phyloP scores from a whole-genome alignment of 257 asterid species.

The Fraxinus quadrangulata region DNA sequence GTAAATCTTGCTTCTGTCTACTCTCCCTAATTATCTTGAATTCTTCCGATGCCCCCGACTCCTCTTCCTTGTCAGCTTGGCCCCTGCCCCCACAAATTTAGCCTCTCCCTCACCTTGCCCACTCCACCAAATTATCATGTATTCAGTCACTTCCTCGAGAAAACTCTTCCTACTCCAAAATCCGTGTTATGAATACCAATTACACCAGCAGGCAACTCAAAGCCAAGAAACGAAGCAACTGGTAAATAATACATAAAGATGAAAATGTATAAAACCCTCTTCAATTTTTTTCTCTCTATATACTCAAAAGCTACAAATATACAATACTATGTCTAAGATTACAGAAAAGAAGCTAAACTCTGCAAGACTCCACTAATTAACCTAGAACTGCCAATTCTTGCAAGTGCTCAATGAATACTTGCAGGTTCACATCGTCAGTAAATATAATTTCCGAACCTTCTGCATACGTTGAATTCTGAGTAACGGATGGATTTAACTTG shows the following conservation, averaged over 20 bases:
- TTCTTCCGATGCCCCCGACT: no score
- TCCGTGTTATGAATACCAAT: not conserved
- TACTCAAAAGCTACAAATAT: constrained; percentile 22
- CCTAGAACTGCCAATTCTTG: constrained; percentile 92
- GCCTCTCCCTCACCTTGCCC: no score
- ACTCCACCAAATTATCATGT: no score
- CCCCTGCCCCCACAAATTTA: no score
- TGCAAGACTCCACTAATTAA: constrained; percentile 24
- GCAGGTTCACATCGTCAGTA: constrained; percentile 84
- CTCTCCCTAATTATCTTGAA: no score
- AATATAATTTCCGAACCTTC: constrained; percentile 70
- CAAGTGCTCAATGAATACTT: constrained; percentile 77
- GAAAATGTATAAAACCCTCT: not conserved
- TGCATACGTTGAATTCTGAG: not conserved
- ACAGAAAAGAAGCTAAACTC: constrained; percentile 20
- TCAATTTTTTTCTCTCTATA: not conserved
- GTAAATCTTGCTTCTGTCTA: no score
- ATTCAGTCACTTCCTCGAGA: not conserved
- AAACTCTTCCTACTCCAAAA: no score
- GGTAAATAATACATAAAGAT: not conserved
- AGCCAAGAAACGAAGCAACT: not conserved
- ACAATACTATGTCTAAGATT: constrained; percentile 12
- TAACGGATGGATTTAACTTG: constrained; percentile 79
- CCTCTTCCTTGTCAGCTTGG: no score
- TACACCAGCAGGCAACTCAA: not conserved